Base-by-base conservation (phyloP, 2,329 filamentous ascomycete genomes). In the Corinectria fuckeliana region DNA sequence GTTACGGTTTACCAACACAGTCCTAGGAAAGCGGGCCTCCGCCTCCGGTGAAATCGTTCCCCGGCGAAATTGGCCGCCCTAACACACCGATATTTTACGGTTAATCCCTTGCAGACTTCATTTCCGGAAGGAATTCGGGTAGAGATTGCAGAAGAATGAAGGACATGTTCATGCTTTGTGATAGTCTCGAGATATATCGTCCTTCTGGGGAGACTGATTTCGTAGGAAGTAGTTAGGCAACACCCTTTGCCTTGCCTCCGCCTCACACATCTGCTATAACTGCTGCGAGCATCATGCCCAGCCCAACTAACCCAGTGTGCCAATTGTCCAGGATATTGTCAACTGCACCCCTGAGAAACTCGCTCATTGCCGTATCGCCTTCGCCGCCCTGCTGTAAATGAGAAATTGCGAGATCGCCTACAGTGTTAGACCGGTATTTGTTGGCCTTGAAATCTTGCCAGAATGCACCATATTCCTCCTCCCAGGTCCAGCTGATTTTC, bases 281-380 rank as follows among this genome's bases (percentile, higher is more conserved):
- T 14, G 50, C 50, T 5, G 38, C 26, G 2, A 54, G 41, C 39
- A 45, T 47, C 41, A 45, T 54, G 6, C 50, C 50, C 5, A 54
- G n/a, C 6, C 50, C 41, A 38, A 47, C 50, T 14, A 54, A 10
- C 4, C 41, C 41, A 2, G 39, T 14, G 21, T 45, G 41, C 50
- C 50, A 54, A 18, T 10, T 34, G 20, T 54, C 50, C 1, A 54
- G 16, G 2, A 45, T 11, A 5, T 45, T 25, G 5, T 45, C 42
- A 28, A 18, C 11, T 1, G 23, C n/a, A 28, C n/a, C n/a, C n/a
- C 11, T 6, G 9, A 45, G n/a, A 45, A 10, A 18, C 25, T 25
- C 42, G 11, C n/a, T 3, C n/a, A 13, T 8, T 16, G 2, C 10
- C 2, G 9, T 5, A 28, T 28, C 14, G 2, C 8, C 5, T 11